These are phyloP conservation scores for Entomortierella lignicola DNA, from an alignment of 192 early-diverging fungal genomes.

Conservation along the genomic window DNA sequence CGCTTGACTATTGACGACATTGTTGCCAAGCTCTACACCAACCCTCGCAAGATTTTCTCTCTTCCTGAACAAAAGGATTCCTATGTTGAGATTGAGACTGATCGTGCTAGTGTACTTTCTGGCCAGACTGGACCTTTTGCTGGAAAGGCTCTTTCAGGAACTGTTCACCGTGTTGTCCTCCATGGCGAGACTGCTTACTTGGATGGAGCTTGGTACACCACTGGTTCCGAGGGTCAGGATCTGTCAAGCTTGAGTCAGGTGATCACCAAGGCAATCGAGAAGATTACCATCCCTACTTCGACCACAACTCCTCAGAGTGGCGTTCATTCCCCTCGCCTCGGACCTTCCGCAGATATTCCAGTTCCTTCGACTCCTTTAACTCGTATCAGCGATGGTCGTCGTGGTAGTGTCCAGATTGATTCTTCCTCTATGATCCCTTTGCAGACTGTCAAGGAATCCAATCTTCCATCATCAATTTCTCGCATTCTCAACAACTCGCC, in stretches of 20 bases:
- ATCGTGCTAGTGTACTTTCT: conserved; percentile 70
- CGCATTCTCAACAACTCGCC: conserved; percentile 76
- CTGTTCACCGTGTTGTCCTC: conserved; percentile 91
- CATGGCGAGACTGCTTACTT: conserved; percentile 87
- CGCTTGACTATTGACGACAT: conserved; percentile 84
- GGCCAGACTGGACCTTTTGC: conserved; percentile 64
- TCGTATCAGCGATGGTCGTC: conserved; percentile 21
- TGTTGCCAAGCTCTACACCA: conserved; percentile 77
- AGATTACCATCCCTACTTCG: conserved; percentile 9
- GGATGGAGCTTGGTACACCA: conserved; percentile 73
- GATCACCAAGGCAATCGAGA: conserved; percentile 44
- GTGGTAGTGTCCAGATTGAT: conserved; percentile 30
- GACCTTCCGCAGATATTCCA: conserved; percentile 25
- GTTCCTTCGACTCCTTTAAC: conserved; percentile 11
- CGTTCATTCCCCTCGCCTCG: conserved; percentile 49
- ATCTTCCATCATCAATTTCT: conserved; percentile 14
- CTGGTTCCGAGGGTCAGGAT: conserved; percentile 59
- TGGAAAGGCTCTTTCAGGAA: conserved; percentile 72
- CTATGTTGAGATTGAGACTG: conserved; percentile 94
- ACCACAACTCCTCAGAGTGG: background rate
- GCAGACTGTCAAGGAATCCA: conserved; percentile 3
- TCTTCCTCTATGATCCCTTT: conserved; percentile 8
- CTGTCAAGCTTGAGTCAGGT: conserved; percentile 56
- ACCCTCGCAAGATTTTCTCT: conserved; percentile 92
- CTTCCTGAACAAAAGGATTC: conserved; percentile 94